Conservation (phyloP, 2,329 filamentous ascomycete genomes). For the Colletotrichum sp. region DNA sequence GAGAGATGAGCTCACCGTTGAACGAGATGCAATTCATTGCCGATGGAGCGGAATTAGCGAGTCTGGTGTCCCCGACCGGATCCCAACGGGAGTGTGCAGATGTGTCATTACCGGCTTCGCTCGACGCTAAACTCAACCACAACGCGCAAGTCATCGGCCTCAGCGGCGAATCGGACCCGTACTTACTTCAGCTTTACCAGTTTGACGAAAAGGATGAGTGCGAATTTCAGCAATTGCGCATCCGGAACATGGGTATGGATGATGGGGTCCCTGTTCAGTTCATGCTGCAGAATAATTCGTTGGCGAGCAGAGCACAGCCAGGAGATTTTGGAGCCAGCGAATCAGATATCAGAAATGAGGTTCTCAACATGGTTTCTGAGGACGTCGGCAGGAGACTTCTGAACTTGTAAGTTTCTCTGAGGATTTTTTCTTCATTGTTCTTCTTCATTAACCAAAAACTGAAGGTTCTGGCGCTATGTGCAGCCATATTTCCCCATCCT, state of each 20-base stretch:
- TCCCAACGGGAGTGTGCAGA: background rate
- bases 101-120: background rate
- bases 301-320: conserved; percentile 3
- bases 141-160: conserved; percentile 12
- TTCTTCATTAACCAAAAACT: background rate
- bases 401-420: background rate
- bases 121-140: background rate
- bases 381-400: conserved; percentile 1
- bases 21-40: background rate
- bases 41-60: background rate
- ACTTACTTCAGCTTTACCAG: background rate
- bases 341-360: background rate
- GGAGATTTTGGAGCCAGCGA: background rate
- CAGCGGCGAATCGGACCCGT: conserved; percentile 12
- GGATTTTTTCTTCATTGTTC: background rate
- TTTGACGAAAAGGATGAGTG: conserved; percentile 11
- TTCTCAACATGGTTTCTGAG: background rate
- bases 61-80: background rate
- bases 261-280: conserved; percentile 5
- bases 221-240: conserved; percentile 1
- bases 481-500: conserved; percentile 12
- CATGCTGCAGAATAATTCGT: conserved; percentile 7
- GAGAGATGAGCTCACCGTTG: background rate
- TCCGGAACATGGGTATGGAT: conserved; percentile 4
- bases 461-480: conserved; percentile 2